Evolutionary conservation across 495 filamentous ascomycete genomes (phyloP), one percentile per base, ranked within the genome.

Genomic region (Pyronema omphalodes): DNA sequence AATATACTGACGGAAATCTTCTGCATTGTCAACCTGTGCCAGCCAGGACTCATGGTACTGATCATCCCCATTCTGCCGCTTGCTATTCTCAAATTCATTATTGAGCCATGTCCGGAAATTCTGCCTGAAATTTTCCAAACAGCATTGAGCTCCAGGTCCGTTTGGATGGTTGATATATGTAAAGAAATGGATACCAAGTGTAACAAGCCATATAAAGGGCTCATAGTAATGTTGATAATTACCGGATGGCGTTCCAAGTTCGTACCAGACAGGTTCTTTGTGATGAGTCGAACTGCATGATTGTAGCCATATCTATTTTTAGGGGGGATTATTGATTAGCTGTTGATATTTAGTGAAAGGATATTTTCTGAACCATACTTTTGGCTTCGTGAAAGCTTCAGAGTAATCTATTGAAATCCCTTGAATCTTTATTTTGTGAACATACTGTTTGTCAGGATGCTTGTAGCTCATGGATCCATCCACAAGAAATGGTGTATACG

Each of bases 161-260:
- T 76, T 67, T 57, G 74, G 86, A 55, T 85, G 81, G 11, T 46
- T 57, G 55, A 39, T 35, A n/a, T 55, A 41, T 46, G 34, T 4
- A 34, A 37, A 7, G 37, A 82, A 72, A 58, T 84, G 75, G 58
- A 85, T 85, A 1, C 73, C 71, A 11, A 86, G 67, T 47, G 79
- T 73, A 0, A 74, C 80, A 12, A 86, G 58, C 83, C 83, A 87
- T 1, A 76, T 51, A 54, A 85, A 86, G 0, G 74, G 70, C 6
- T 69, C 48, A 52, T 78, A 70, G 57, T 76, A 86, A 17, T 76
- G 61, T 37, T 19, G 44, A 56, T 88, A 88, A 45, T 79, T 75
- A 0, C 57, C 23, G 0, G 78, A 66, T 7, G 82, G 78, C 1
- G 63, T 68, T 12, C 60, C 66, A 1, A 87, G 64, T 11, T 70